Percentiles rank a stretch among this genome's conserved stretches.
These are phyloP conservation scores for Nakazawaea wickerhamii DNA, from an alignment of 805 yeast species.

Conservation along the genomic window DNA sequence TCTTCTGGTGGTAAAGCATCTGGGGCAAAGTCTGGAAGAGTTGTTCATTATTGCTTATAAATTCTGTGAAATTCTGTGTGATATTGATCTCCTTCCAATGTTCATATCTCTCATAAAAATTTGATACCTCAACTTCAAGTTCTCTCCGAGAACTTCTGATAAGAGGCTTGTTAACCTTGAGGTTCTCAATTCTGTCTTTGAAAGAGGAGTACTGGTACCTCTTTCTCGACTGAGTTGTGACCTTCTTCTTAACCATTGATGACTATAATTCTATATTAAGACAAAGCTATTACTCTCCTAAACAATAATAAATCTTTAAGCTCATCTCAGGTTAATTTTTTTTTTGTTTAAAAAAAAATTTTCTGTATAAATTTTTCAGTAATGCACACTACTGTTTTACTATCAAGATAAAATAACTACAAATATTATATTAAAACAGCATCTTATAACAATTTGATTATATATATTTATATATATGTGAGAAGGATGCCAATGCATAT, in stretches of 20 bases:
- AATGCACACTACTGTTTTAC: conserved; percentile 8
- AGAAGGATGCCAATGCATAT: neutral
- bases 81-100: conserved; percentile 88
- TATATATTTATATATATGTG: too few relatives aligned
- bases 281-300: neutral
- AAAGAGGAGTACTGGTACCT: conserved; percentile 68
- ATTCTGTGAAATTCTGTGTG: conserved; percentile 63
- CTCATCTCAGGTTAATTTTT: conserved; percentile 8
- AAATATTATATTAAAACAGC: neutral
- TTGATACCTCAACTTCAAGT: conserved; percentile 71
- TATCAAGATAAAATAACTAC: neutral
- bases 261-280: neutral
- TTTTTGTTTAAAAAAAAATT: conserved; percentile 5
- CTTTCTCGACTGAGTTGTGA: conserved; percentile 49
- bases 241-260: conserved; percentile 30
- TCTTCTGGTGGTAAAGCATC: conserved; percentile 61
- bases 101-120: conserved; percentile 69
- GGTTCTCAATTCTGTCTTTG: conserved; percentile 75
- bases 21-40: conserved; percentile 72
- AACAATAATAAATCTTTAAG: conserved; percentile 1
- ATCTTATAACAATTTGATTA: neutral
- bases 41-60: conserved; percentile 49
- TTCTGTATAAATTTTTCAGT: neutral
- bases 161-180: conserved; percentile 70
- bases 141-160: conserved; percentile 51